phyloP scores from a whole-genome alignment of 2,329 filamentous ascomycete genomes.

The Ceratocystis ficicola region DNA sequence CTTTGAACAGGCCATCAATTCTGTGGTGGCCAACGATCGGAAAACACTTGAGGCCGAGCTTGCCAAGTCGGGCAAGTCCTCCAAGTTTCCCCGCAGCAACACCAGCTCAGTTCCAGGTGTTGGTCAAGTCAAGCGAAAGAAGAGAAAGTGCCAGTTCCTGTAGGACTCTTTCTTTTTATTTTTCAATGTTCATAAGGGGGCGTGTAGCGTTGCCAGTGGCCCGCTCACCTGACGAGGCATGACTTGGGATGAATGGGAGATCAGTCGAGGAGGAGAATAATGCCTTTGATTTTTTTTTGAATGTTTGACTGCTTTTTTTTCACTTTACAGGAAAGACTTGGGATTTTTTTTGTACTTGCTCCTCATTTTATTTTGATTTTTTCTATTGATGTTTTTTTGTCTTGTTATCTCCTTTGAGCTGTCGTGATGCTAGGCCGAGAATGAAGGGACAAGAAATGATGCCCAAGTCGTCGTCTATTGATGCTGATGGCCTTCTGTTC shows the following conservation, averaged over 20 bases:
- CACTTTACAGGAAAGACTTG: conserved; percentile 13
- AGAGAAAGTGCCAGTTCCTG: conserved; percentile 69
- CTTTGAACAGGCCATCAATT: conserved; percentile 83
- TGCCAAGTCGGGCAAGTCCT: conserved; percentile 30
- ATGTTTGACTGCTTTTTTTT: conserved; percentile 17
- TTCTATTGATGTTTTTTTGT: conserved; percentile 20
- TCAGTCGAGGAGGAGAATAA: conserved; percentile 7
- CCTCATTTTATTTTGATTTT: conserved; percentile 25
- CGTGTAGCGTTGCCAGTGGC: neutral
- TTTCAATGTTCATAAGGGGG: conserved; percentile 12
- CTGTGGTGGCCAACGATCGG: conserved; percentile 69
- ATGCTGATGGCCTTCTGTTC: neutral
- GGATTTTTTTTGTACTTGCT: conserved; percentile 26
- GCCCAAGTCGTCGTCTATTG: neutral
- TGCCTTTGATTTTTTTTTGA: conserved; percentile 22
- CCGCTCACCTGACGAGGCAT: conserved; percentile 14
- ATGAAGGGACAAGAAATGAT: neutral
- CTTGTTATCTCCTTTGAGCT: conserved; percentile 17
- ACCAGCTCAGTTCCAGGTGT: conserved; percentile 32
- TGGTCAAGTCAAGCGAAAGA: conserved; percentile 57
- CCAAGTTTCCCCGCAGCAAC: conserved; percentile 28
- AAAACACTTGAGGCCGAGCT: conserved; percentile 47
- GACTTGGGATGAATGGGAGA: conserved; percentile 1
- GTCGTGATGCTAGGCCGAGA: neutral
- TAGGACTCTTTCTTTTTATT: conserved; percentile 33